Base-by-base conservation (phyloP, 768 basidiomycete species). In the Crassisporium funariophilum region DNA sequence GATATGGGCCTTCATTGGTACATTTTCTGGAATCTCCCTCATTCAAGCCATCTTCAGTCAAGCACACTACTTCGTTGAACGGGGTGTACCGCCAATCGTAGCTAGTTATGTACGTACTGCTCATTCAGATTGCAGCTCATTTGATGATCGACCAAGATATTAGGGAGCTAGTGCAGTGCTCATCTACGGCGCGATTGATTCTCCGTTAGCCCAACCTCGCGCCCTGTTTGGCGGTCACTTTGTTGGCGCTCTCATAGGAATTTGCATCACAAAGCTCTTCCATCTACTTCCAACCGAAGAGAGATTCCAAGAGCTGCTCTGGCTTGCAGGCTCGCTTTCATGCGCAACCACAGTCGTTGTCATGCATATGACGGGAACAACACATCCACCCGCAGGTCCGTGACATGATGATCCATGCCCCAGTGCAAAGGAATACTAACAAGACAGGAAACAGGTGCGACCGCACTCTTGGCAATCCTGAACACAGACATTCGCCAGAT, bases 131-230 rank as follows among this genome's bases (percentile, higher is more conserved):
- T 20, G 41, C 10, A n/a, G n/a, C n/a, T n/a, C n/a, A n/a, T n/a
- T n/a, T n/a, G n/a, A n/a, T n/a, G n/a, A n/a, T n/a, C n/a, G n/a
- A n/a, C n/a, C n/a, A n/a, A n/a, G n/a, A n/a, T n/a, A n/a, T 29
- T 55, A 82, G 81, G 80, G 76, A 19, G 79, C 78, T 20, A 75
- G 76, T 9, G 80, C 81, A 5, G 74, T 81, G 7, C 66, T 83
- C 35, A 70, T 78, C 22, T 82, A 79, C 47, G 79, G 77, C 12
- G 69, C 73, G 2, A 69, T 82, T 39, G 78, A 82, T 16, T 65
- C 70, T 4, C 78, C 79, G 5, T 57, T 82, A 27, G 74, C 77
- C 0, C 80, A 82, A 60, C 79, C 79, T 11, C 71, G 78, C 12
- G 62, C 74, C 1, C 65, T 81, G 4, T 40, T 83, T 27, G 73